phyloP scores from a whole-genome alignment of 306 rosid genomes.

The Gynostemma pentaphyllum region DNA sequence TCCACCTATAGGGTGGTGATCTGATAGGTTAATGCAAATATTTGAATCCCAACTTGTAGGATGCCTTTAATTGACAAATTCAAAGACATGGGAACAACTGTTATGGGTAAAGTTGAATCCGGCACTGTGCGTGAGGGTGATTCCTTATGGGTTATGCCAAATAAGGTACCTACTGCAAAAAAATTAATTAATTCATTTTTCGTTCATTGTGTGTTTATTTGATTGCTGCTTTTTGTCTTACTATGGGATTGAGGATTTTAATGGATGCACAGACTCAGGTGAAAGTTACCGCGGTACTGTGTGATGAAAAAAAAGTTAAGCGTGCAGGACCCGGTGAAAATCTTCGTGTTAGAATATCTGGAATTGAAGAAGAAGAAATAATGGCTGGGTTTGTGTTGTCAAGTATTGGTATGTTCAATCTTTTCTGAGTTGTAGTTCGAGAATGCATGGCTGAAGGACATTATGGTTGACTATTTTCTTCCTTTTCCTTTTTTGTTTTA shows the following conservation, averaged over 20 bases:
- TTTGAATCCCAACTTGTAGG: slow-evolving; percentile 35
- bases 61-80: slow-evolving; percentile 87
- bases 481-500: background rate
- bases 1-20: background rate
- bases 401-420: slow-evolving; percentile 50
- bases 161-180: slow-evolving; percentile 47
- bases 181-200: background rate
- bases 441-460: background rate
- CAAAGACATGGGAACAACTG: slow-evolving; percentile 93
- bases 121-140: slow-evolving; percentile 77
- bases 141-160: slow-evolving; percentile 78
- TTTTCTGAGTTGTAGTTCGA: background rate
- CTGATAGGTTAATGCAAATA: background rate
- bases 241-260: slow-evolving; percentile 9
- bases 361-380: slow-evolving; percentile 81
- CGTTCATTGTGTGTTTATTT: background rate
- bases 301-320: slow-evolving; percentile 62
- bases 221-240: background rate
- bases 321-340: slow-evolving; percentile 99
- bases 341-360: slow-evolving; percentile 72
- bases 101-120: slow-evolving; percentile 98
- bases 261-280: slow-evolving; percentile 49
- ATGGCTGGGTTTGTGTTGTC: slow-evolving; percentile 68
- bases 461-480: background rate
- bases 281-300: slow-evolving; percentile 50